Percentiles rank a stretch among this genome's conserved stretches.
phyloP scores from a whole-genome alignment of 1,284 basidiomycete genomes.

The Lignosus rhinocerotis region DNA sequence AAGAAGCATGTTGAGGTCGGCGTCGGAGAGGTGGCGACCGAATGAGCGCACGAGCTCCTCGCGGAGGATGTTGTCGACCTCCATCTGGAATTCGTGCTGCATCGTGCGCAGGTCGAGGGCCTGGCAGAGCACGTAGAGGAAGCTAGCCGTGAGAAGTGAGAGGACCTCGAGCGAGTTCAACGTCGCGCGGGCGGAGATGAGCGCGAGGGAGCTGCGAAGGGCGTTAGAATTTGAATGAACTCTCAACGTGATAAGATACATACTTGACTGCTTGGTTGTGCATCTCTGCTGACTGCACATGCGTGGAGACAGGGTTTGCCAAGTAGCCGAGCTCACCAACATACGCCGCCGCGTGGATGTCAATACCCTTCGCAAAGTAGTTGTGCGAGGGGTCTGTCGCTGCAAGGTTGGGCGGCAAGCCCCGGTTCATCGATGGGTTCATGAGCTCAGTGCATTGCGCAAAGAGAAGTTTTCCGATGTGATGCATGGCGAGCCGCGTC shows the following conservation, averaged over 20 bases:
- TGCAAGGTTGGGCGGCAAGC: constrained; percentile 80
- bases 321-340: constrained; percentile 80
- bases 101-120: constrained; percentile 78
- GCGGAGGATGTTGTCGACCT: constrained; percentile 48
- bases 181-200: constrained; percentile 80
- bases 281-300: constrained; percentile 85
- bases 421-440: constrained; percentile 82
- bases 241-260: constrained; percentile 29
- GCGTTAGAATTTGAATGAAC: constrained; percentile 7
- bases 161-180: constrained; percentile 76
- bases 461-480: constrained; percentile 83
- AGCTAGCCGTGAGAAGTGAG: constrained; percentile 71
- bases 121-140: constrained; percentile 79
- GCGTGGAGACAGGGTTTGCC: constrained; percentile 83
- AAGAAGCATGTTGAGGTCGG: constrained; percentile 36
- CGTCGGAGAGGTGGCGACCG: constrained; percentile 38
- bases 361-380: constrained; percentile 84
- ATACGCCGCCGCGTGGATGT: constrained; percentile 83
- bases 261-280: constrained; percentile 87
- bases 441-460: constrained; percentile 83
- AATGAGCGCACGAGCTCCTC: constrained; percentile 55
- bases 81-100: constrained; percentile 61
- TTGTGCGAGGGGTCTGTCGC: constrained; percentile 81
- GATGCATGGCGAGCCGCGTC: constrained; percentile 77
- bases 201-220: constrained; percentile 65